Evolutionary conservation across 768 basidiomycete species (phyloP).

Genomic region (Kwoniella pini): DNA sequence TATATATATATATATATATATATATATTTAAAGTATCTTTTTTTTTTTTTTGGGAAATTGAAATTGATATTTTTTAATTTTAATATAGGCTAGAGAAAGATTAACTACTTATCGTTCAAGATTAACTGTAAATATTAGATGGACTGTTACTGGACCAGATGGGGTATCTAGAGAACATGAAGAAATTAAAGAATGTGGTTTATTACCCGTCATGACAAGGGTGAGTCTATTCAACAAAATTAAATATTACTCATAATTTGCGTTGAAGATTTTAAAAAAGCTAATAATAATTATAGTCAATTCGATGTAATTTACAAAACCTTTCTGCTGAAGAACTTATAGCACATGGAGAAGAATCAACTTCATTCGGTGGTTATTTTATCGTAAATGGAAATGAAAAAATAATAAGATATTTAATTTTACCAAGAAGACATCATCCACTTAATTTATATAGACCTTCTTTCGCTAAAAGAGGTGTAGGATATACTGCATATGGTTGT

Average conservation of each 20-base stretch:
- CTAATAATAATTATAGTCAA: constrained; percentile 63
- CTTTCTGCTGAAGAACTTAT: constrained; percentile 86
- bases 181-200: constrained; percentile 79
- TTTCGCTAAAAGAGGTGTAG: constrained; percentile 87
- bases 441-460: constrained; percentile 88
- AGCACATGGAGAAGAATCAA: constrained; percentile 87
- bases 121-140: constrained; percentile 82
- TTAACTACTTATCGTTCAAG: constrained; percentile 86
- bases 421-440: constrained; percentile 93
- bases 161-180: constrained; percentile 66
- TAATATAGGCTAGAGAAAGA: constrained; percentile 79
- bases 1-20: too few species aligned
- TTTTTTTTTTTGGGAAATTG: too few species aligned
- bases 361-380: constrained; percentile 99
- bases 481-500: constrained; percentile 90
- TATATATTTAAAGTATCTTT: too few species aligned
- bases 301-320: constrained; percentile 83
- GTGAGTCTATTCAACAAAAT: constrained; percentile 60
- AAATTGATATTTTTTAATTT: too few species aligned
- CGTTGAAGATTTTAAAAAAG: background rate
- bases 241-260: background rate
- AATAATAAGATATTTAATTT: constrained; percentile 91
- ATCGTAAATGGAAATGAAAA: constrained; percentile 99
- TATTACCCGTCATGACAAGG: constrained; percentile 94
- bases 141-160: constrained; percentile 64